Evolutionary conservation across 257 asterid genomes (phyloP).

Genomic region (Gentiana macrophylla): DNA sequence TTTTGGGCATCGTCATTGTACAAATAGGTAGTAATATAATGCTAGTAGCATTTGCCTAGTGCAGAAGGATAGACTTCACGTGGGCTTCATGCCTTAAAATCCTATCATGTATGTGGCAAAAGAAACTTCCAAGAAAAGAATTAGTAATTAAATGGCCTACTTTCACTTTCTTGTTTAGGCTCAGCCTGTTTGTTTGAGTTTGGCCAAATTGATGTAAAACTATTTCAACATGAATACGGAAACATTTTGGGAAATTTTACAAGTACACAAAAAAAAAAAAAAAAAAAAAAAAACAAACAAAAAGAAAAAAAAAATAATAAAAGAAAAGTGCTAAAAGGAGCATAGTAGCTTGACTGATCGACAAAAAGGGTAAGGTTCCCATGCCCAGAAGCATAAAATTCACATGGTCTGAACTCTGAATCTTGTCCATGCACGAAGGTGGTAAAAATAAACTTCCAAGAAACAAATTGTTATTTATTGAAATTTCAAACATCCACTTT

Average conservation of each 20-base stretch:
- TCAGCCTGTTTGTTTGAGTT: no score
- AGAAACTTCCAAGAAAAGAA: no score
- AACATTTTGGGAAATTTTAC: background rate
- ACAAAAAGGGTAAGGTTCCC: constrained; percentile 44
- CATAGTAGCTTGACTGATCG: constrained; percentile 34
- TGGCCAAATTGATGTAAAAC: no score
- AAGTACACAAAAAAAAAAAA: background rate
- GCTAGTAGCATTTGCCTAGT: no score
- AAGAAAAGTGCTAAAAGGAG: constrained; percentile 7
- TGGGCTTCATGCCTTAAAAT: no score
- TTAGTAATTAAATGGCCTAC: no score
- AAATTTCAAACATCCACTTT: background rate
- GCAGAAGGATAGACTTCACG: no score
- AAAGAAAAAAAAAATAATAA: background rate
- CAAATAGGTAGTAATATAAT: no score
- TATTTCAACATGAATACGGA: no score
- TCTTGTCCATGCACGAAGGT: constrained; percentile 8
- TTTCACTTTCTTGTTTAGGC: no score
- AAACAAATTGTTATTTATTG: background rate
- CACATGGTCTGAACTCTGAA: constrained; percentile 38
- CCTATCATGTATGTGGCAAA: no score
- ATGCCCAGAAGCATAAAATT: constrained; percentile 49
- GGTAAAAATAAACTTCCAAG: background rate
- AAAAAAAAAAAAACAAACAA: background rate
- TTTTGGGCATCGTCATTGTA: no score